These are phyloP conservation scores for Prosopis cineraria DNA, from an alignment of 306 rosid genomes.

Conservation along the genomic window DNA sequence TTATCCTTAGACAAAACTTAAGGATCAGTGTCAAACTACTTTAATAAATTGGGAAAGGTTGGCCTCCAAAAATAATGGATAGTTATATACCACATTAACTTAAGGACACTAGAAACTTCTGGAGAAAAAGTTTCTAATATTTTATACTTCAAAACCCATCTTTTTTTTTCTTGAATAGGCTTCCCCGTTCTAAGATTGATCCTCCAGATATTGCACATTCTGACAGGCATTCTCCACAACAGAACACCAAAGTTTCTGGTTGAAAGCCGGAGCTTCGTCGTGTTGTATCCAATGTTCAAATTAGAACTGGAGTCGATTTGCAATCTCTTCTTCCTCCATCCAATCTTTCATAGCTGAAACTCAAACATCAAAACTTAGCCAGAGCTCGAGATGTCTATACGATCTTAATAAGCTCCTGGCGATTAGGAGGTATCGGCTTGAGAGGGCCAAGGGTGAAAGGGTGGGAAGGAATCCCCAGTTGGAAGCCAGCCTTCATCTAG, in stretches of 20 bases:
- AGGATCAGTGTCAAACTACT: too few relatives aligned
- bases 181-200: constrained; percentile 23
- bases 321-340: constrained; percentile 31
- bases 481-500: constrained; percentile 20
- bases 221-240: constrained; percentile 28
- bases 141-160: too few relatives aligned
- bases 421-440: constrained; percentile 30
- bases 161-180: constrained; percentile 26
- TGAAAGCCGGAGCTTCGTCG: constrained; percentile 28
- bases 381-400: constrained; percentile 28
- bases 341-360: constrained; percentile 17
- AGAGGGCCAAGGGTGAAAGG: constrained; percentile 34
- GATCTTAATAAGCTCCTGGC: constrained; percentile 25
- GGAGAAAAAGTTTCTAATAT: too few relatives aligned
- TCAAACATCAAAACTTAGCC: constrained; percentile 29
- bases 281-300: constrained; percentile 29
- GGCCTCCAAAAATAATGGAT: too few relatives aligned
- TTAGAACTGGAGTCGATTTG: constrained; percentile 27
- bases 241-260: constrained; percentile 28
- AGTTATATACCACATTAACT: too few relatives aligned
- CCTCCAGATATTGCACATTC: constrained; percentile 2
- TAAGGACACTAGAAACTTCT: too few relatives aligned
- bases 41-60: too few relatives aligned
- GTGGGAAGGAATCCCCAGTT: constrained; percentile 17
- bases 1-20: too few relatives aligned